A percentile compares a stretch with the other conserved stretches of the same genome.
These are phyloP conservation scores for Globisporangium acanthophoron DNA, from an alignment of 352 stramenopile genomes.

Conservation along the genomic window DNA sequence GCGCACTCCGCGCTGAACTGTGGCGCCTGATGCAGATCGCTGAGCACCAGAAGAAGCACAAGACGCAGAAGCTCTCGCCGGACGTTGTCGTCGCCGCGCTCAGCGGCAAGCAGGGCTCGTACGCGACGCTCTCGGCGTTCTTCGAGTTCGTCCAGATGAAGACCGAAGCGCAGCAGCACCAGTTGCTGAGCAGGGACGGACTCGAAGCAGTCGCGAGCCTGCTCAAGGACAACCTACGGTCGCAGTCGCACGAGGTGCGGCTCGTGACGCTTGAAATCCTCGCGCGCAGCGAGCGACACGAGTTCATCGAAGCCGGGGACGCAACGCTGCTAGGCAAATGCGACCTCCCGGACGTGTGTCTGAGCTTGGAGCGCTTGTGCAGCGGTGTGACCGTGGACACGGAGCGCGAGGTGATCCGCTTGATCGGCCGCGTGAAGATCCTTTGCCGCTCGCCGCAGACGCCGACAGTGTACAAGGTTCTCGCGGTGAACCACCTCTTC, in stretches of 20 bases:
- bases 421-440: slow-evolving; percentile 79
- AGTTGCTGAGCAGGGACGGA: slow-evolving; percentile 30
- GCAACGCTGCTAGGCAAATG: slow-evolving; percentile 46
- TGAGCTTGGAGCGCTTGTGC: slow-evolving; percentile 61
- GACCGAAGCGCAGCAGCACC: slow-evolving; percentile 30
- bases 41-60: slow-evolving; percentile 19
- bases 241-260: slow-evolving; percentile 55
- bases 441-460: slow-evolving; percentile 64
- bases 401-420: slow-evolving; percentile 76
- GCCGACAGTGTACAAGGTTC: slow-evolving; percentile 69
- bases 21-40: slow-evolving; percentile 71
- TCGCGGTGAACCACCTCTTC: slow-evolving; percentile 70
- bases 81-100: slow-evolving; percentile 32
- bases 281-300: slow-evolving; percentile 34
- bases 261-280: slow-evolving; percentile 69
- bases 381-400: slow-evolving; percentile 56
- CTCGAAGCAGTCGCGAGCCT: slow-evolving; percentile 30
- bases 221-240: slow-evolving; percentile 61
- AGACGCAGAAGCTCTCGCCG: slow-evolving; percentile 13
- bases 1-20: slow-evolving; percentile 45
- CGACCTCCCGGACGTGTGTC: slow-evolving; percentile 56
- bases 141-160: slow-evolving; percentile 63
- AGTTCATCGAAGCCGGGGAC: slow-evolving; percentile 46
- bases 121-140: slow-evolving; percentile 55
- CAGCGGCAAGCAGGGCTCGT: slow-evolving; percentile 38